Evolutionary conservation across 2,329 filamentous ascomycete genomes (phyloP), one percentile per base, ranked within the genome.

Genomic region (Teratosphaeria viscida): DNA sequence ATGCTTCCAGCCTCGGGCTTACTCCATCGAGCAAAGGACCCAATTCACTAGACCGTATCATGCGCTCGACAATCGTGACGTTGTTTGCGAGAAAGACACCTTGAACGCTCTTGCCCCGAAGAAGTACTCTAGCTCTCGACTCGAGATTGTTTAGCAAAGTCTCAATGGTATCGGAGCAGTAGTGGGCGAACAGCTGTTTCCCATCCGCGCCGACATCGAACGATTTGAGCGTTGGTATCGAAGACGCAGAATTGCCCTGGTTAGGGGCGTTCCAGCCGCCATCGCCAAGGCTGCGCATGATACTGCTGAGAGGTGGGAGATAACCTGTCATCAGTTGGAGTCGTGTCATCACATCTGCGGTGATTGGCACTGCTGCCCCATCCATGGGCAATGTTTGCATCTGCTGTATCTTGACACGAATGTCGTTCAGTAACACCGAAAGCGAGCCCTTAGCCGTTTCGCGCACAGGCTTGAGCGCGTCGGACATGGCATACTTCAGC

Each of bases 71-170:
- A 55, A 96, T 84, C 60, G 87, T 84, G 60, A 95, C 83, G 63
- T 86, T 90, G 75, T 99, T 99, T 55, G 90, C 90, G 57, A 97
- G 77, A 72, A 97, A 96, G 19, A 96, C 90, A 29, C 92, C 94
- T 56, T 91, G 82, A 3, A 89, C 78, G 27, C 86, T 85, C 73
- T 91, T 94, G 61, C 83, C 84, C 70, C 92, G 91, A 60, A 94
- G 82, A 52, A 94, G 73, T 8, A 81, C 71, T 34, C 87, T 84
- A 4, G 87, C 85, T 64, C 91, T 94, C 61, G 82, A 79, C 63
- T 95, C 89, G 11, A 97, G 79, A 8, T 87, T 82, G 32, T 81
- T 81, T 63, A 97, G 82, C 26, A 97, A 80, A 1, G 84, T 81
- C 59, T 97, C 91, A 63, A 97, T 87, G 35, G 90, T 92, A 74